A percentile compares a stretch with the other conserved stretches of the same genome.
Conservation (phyloP, 345 rosid genomes). For the Microcos paniculata region DNA sequence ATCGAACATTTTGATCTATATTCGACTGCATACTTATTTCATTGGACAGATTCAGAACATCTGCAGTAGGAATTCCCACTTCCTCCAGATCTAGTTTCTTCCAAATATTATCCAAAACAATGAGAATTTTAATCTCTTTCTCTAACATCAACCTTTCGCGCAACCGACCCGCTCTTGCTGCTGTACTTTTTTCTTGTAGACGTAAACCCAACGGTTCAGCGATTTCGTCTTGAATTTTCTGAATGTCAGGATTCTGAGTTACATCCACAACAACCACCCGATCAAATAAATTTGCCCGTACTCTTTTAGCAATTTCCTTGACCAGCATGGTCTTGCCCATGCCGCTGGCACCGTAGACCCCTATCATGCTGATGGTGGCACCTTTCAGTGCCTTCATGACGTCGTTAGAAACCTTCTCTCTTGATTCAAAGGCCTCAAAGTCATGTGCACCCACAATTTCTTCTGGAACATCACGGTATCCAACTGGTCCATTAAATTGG, state of each 20-base stretch:
- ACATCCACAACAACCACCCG: slow-evolving; percentile 12
- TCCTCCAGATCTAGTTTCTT: neutral
- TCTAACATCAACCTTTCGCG: neutral
- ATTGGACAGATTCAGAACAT: neutral
- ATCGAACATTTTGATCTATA: too few species aligned
- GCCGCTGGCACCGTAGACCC: slow-evolving; percentile 23
- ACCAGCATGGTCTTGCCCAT: slow-evolving; percentile 24
- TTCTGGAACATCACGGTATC: neutral
- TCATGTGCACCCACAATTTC: neutral
- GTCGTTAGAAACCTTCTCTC: neutral
- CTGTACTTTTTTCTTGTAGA: neutral
- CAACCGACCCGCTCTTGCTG: neutral
- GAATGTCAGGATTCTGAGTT: neutral
- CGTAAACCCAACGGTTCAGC: slow-evolving; percentile 8
- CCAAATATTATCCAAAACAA: slow-evolving; percentile 2
- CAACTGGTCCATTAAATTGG: neutral
- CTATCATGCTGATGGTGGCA: slow-evolving; percentile 3
- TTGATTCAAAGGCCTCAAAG: neutral
- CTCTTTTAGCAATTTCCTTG: neutral
- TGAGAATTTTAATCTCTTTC: neutral
- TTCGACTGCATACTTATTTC: too few species aligned
- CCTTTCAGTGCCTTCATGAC: slow-evolving; percentile 4
- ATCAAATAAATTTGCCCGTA: slow-evolving; percentile 2
- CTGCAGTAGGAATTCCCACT: neutral
- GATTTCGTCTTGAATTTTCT: slow-evolving; percentile 20